Conservation (phyloP, 768 basidiomycete genomes). For the Phlegmacium glaucopus region DNA sequence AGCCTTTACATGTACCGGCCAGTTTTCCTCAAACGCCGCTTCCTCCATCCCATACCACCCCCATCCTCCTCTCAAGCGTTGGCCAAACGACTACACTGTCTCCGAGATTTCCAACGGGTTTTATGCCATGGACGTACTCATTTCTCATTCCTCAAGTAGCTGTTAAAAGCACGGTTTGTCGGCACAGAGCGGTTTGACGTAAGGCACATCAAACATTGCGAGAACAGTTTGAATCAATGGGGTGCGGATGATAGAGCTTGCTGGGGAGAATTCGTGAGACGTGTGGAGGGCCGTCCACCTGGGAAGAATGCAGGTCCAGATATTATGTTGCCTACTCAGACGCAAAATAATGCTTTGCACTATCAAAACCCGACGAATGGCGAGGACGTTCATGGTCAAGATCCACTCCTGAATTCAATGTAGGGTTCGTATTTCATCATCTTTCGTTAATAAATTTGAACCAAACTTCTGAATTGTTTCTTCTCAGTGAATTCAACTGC, state of each 20-base stretch:
- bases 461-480: neutral
- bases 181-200: conserved; percentile 67
- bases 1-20: conserved; percentile 18
- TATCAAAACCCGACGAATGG: conserved; percentile 17
- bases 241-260: conserved; percentile 51
- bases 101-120: conserved; percentile 62
- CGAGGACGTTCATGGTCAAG: conserved; percentile 18
- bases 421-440: conserved; percentile 16
- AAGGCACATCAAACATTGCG: conserved; percentile 47
- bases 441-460: neutral
- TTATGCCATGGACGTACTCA: conserved; percentile 43
- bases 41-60: conserved; percentile 47
- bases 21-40: conserved; percentile 20
- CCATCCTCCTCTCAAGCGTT: conserved; percentile 65
- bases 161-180: conserved; percentile 72
- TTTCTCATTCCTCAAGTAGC: conserved; percentile 30
- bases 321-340: conserved; percentile 14
- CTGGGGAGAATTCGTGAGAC: conserved; percentile 68
- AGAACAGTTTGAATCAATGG: conserved; percentile 54
- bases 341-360: conserved; percentile 3
- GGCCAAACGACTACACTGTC: conserved; percentile 77
- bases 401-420: conserved; percentile 24
- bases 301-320: conserved; percentile 19
- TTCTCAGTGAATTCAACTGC: conserved; percentile 9
- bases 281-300: conserved; percentile 49